Base-by-base conservation (phyloP, 2,329 filamentous ascomycete genomes). In the Nemania diffusa region DNA sequence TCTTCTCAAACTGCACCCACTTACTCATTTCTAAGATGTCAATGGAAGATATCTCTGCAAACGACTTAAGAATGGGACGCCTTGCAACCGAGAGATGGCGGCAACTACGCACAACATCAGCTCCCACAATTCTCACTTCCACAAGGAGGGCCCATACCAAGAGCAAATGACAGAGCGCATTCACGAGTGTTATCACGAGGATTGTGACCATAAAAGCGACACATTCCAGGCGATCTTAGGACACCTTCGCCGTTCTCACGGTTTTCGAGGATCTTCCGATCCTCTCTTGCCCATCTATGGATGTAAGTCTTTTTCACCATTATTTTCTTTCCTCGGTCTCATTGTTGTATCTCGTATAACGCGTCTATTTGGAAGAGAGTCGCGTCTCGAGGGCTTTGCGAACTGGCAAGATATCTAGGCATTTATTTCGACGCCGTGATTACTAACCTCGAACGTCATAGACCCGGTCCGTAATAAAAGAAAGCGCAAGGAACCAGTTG, bases 11-110 rank as follows among this genome's bases (percentile, higher is more conserved):
- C 8, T 4, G 20, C 13, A 42, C 55, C 63, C 55, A 63, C 15
- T 1, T 42, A 2, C 2, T 24, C 5, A 9, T 40, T 17, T 26
- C 26, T 1, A 42, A 67, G 64, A 67, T n/a, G 22, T 8, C 2
- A 20, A 67, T 20, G 64, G 64, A 5, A 67, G 26, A 42, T 67
- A 59, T 22, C 17, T 48, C 1, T 64, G 64, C 50, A 37, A 26
- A 13, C 52, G 46, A 15, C 8, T 55, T 40, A 13, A 44, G 24
- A 50, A 64, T 27, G 64, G 59, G n/a, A 26, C 3, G 13, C 48
- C 22, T 5, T 67, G 64, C 26, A 56, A 56, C 29, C 34, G 53
- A 2, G 24, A 57, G 48, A 58, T 67, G 3, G 29, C 48, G 1
- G 59, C 3, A 3, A 59, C 17, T 4, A 24, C 5, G 5, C 59